phyloP scores from a whole-genome alignment of 805 yeast genomes.

The Saturnispora bothae region DNA sequence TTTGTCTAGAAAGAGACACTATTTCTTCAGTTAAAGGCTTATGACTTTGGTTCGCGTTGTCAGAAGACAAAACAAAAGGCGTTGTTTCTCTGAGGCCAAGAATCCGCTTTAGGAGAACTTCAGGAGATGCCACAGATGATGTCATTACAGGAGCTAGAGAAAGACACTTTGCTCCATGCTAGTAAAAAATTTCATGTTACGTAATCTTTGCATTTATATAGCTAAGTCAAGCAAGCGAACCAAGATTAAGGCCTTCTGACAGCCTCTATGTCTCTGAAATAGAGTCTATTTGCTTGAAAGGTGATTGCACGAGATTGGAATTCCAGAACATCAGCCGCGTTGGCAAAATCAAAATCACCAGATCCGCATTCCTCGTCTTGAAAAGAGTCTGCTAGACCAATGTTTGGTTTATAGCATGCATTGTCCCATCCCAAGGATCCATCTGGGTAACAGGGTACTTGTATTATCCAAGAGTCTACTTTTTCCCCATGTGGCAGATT shows the following conservation, averaged over 20 bases:
- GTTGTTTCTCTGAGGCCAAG: conserved; percentile 61
- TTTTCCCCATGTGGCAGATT: conserved; percentile 62
- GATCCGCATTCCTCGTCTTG: conserved; percentile 12
- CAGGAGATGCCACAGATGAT: conserved; percentile 23
- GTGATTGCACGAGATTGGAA: conserved; percentile 46
- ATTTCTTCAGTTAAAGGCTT: conserved; percentile 48
- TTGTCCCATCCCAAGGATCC: conserved; percentile 24
- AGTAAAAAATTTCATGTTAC: too few relatives aligned
- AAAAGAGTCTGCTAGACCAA: conserved; percentile 24
- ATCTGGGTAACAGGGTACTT: conserved; percentile 38
- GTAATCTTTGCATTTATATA: too few relatives aligned
- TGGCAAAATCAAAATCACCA: conserved; percentile 23
- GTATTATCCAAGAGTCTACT: conserved; percentile 51
- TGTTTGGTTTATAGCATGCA: conserved; percentile 42
- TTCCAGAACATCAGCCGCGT: conserved; percentile 38
- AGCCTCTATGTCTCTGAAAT: conserved; percentile 23
- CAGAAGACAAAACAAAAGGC: conserved; percentile 62
- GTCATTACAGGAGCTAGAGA: too few relatives aligned
- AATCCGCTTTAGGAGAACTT: conserved; percentile 58
- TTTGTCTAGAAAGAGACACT: conserved; percentile 27
- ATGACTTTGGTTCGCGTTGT: conserved; percentile 63
- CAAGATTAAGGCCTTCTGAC: conserved; percentile 2
- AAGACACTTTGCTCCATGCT: too few relatives aligned
- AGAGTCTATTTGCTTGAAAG: conserved; percentile 30
- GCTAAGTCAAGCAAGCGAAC: too few relatives aligned